Percentiles rank a stretch among this genome's conserved stretches.
phyloP scores from a whole-genome alignment of 2,329 filamentous ascomycete species.

The Ceratocystiopsis minuta region DNA sequence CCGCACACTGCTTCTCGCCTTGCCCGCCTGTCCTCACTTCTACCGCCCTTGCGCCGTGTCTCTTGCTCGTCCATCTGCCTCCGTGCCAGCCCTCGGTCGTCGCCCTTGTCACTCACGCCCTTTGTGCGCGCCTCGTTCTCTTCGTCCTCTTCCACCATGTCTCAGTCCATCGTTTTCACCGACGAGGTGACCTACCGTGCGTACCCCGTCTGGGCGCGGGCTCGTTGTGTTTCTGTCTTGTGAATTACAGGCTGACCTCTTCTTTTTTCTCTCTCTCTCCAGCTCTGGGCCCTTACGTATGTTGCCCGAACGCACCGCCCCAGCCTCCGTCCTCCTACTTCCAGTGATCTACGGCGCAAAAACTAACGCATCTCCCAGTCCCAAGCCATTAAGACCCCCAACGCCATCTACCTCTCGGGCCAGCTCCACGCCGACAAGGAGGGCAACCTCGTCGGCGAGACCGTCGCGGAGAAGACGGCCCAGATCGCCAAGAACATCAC shows the following conservation, averaged over 20 bases:
- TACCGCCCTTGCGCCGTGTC: too few species aligned
- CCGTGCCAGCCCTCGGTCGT: background rate
- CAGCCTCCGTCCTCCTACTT: too few species aligned
- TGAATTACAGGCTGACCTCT: too few species aligned
- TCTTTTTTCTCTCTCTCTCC: background rate
- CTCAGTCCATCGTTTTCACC: constrained; percentile 31
- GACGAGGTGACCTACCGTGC: constrained; percentile 41
- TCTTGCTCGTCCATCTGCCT: background rate
- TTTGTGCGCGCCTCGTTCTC: background rate
- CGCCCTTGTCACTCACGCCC: background rate
- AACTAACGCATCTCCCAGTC: constrained; percentile 13
- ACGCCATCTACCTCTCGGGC: constrained; percentile 48
- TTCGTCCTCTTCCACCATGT: constrained; percentile 17
- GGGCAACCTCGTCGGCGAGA: constrained; percentile 37
- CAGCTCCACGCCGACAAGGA: constrained; percentile 48
- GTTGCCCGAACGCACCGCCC: constrained; percentile 11
- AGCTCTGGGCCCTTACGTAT: constrained; percentile 48
- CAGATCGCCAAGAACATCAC: constrained; percentile 59
- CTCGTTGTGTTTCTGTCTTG: too few species aligned
- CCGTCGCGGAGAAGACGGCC: constrained; percentile 44
- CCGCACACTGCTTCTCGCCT: too few species aligned
- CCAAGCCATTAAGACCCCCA: constrained; percentile 47
- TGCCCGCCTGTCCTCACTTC: background rate
- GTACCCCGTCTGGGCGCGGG: constrained; percentile 13
- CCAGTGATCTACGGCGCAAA: too few species aligned